Evolutionary conservation across 202 grass and related monocot genomes (phyloP).

Genomic region (Zizania palustris): DNA sequence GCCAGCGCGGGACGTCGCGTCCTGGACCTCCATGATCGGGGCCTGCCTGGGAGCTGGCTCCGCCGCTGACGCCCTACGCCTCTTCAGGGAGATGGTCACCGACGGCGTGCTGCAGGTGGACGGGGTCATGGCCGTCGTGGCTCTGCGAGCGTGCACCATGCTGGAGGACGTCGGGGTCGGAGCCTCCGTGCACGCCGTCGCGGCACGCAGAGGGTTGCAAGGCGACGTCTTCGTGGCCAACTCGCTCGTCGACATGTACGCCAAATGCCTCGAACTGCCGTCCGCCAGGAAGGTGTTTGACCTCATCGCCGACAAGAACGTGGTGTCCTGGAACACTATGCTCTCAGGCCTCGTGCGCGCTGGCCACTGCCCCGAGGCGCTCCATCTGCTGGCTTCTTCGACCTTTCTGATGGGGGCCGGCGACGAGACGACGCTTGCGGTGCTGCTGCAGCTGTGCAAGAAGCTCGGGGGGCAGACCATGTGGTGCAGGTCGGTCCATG

Average conservation of each 20-base stretch:
- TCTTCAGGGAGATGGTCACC: conserved; percentile 42
- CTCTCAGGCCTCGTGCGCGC: conserved; percentile 53
- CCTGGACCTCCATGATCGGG: conserved; percentile 57
- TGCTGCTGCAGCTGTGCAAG: conserved; percentile 65
- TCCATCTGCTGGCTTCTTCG: conserved; percentile 22
- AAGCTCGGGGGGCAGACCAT: conserved; percentile 41
- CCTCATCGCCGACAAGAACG: conserved; percentile 39
- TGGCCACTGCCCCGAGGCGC: conserved; percentile 34
- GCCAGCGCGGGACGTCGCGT: conserved; percentile 39
- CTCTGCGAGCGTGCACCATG: conserved; percentile 51
- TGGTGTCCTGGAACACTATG: conserved; percentile 73
- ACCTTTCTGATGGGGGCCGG: conserved; percentile 17
- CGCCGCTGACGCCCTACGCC: conserved; percentile 22
- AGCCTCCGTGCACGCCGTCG: conserved; percentile 42
- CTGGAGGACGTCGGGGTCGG: conserved; percentile 32
- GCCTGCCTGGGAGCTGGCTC: conserved; percentile 27
- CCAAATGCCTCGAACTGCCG: conserved; percentile 39
- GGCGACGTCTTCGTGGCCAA: conserved; percentile 46
- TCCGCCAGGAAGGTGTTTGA: conserved; percentile 48
- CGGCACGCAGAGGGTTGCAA: conserved; percentile 43
- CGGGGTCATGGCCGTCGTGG: conserved; percentile 39
- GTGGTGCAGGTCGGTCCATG: conserved; percentile 59
- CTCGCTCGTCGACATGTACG: conserved; percentile 62
- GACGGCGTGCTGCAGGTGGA: conserved; percentile 37
- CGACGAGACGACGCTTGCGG: conserved; percentile 51